These are phyloP conservation scores for Aureobasidium uvarum DNA, from an alignment of 2,329 filamentous ascomycete genomes.

Conservation along the genomic window DNA sequence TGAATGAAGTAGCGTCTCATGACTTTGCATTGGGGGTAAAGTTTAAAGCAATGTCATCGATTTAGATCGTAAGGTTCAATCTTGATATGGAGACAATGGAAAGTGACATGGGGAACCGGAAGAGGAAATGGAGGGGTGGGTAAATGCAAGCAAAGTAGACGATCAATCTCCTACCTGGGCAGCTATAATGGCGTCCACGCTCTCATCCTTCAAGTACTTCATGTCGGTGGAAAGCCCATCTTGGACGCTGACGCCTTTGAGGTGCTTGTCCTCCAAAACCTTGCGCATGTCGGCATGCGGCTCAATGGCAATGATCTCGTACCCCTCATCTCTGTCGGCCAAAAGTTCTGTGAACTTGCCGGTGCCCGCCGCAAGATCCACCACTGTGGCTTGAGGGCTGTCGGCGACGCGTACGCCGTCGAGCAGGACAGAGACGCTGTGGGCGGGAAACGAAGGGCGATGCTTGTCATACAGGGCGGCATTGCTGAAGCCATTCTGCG, in stretches of 20 bases:
- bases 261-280: constrained; percentile 57
- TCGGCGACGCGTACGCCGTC: constrained; percentile 53
- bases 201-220: constrained; percentile 53
- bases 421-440: constrained; percentile 60
- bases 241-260: constrained; percentile 55
- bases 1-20: constrained; percentile 3
- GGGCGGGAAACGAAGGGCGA: constrained; percentile 63
- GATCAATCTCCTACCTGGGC: constrained; percentile 59
- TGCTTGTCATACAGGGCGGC: constrained; percentile 65
- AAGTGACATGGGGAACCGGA: constrained; percentile 18
- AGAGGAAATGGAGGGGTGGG: background rate
- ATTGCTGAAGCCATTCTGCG: constrained; percentile 59
- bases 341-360: constrained; percentile 68
- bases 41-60: background rate
- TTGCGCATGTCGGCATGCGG: constrained; percentile 65
- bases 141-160: background rate
- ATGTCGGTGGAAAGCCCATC: constrained; percentile 61
- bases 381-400: constrained; percentile 48
- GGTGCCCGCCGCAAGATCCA: constrained; percentile 67
- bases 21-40: background rate
- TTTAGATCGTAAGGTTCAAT: background rate
- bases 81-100: background rate
- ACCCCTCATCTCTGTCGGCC: constrained; percentile 58
- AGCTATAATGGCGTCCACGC: constrained; percentile 63
- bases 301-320: constrained; percentile 61